Percentiles rank a stretch among this genome's conserved stretches.
Conservation (phyloP, 2,329 filamentous ascomycete species). For the Fusarium papillatum region DNA sequence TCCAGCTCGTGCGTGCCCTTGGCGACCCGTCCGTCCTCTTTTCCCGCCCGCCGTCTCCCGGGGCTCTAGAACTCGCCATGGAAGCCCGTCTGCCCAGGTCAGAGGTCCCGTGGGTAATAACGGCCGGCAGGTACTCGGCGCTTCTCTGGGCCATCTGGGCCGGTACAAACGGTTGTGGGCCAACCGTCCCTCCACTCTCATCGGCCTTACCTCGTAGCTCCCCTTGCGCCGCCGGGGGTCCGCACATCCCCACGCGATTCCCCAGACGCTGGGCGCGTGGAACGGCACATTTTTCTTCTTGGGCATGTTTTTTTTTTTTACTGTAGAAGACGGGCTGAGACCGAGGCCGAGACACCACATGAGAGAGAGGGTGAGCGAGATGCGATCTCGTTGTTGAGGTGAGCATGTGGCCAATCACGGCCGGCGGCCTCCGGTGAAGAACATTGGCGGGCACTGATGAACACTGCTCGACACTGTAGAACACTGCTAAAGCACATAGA, state of each 20-base stretch:
- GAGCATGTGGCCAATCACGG: neutral
- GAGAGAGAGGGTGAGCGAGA: neutral
- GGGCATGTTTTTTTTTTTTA: neutral
- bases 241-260: conserved; percentile 45
- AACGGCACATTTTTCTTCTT: conserved; percentile 28
- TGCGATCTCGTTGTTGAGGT: conserved; percentile 3
- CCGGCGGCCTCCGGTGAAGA: neutral
- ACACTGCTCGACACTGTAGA: neutral
- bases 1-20: conserved; percentile 2
- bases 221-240: conserved; percentile 27
- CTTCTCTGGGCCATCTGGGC: conserved; percentile 44
- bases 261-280: conserved; percentile 45
- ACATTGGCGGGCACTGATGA: neutral
- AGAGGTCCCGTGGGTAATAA: conserved; percentile 28
- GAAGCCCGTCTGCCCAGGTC: neutral
- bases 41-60: conserved; percentile 1
- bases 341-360: conserved; percentile 26
- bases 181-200: conserved; percentile 36
- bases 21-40: neutral
- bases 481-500: neutral
- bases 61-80: conserved; percentile 26
- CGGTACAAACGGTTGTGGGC: conserved; percentile 41
- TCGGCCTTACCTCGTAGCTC: conserved; percentile 51
- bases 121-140: conserved; percentile 52
- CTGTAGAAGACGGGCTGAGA: neutral